These are phyloP conservation scores for Sordaria brevicollis DNA, from an alignment of 495 filamentous ascomycete genomes.

Conservation along the genomic window DNA sequence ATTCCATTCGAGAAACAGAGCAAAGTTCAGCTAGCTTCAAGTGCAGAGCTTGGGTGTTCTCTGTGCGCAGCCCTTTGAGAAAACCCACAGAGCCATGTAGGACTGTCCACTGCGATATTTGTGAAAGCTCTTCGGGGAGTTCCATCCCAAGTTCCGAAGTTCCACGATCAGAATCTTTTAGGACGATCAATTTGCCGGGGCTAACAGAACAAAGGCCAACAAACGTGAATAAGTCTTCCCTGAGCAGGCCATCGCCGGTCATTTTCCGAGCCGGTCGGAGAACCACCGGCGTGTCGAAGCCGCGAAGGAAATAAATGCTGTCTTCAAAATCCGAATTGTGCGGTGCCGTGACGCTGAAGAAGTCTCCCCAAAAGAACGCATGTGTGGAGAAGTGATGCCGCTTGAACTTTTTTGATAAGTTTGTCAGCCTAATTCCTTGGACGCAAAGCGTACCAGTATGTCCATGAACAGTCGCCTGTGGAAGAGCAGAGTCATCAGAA, in stretches of 20 bases:
- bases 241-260: background rate
- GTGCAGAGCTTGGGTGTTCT: background rate
- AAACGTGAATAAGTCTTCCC: conserved; percentile 4
- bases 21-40: background rate
- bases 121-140: background rate
- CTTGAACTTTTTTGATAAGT: background rate
- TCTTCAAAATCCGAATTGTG: background rate
- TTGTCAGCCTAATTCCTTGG: conserved; percentile 4
- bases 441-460: conserved; percentile 6
- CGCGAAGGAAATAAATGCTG: conserved; percentile 6
- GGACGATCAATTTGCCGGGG: background rate
- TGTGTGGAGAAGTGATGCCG: background rate
- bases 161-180: too few species aligned
- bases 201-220: conserved; percentile 5
- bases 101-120: background rate
- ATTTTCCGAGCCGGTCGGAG: conserved; percentile 1
- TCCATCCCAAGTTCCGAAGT: background rate
- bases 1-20: background rate
- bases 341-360: conserved; percentile 3
- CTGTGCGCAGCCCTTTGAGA: background rate
- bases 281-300: conserved; percentile 2
- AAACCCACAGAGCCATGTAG: background rate
- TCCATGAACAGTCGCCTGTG: conserved; percentile 1
- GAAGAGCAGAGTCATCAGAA: background rate
- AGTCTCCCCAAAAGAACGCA: background rate